A percentile compares a stretch with the other conserved stretches of the same genome.
Conservation (phyloP, 2,329 filamentous ascomycete species). For the Dendrostoma leiphaemia region DNA sequence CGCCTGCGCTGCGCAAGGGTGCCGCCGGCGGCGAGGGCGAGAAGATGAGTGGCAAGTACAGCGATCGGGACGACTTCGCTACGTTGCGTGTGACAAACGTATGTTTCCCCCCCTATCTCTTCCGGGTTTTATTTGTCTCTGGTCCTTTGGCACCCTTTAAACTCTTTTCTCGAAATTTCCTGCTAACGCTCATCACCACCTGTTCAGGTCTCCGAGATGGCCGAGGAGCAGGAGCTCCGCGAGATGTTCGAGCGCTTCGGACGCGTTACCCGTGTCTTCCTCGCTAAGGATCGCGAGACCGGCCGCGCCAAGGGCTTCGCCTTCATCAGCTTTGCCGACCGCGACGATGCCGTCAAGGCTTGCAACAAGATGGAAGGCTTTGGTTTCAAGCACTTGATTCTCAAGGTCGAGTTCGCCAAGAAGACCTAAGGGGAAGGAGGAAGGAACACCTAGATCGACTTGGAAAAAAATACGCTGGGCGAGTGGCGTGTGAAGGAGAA, state of each 20-base stretch:
- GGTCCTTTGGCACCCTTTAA: too few species aligned
- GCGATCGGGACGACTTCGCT: conserved; percentile 92
- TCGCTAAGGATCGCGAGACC: conserved; percentile 97
- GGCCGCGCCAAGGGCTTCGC: conserved; percentile 97
- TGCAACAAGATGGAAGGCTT: conserved; percentile 98
- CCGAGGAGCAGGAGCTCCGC: conserved; percentile 90
- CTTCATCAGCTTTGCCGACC: conserved; percentile 95
- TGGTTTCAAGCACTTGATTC: conserved; percentile 83
- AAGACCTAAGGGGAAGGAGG: conserved; percentile 47
- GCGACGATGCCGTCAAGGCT: conserved; percentile 84
- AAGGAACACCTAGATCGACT: neutral
- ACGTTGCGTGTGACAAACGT: conserved; percentile 98
- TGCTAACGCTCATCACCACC: too few species aligned
- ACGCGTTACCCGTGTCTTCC: conserved; percentile 93
- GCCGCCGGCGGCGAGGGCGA: conserved; percentile 63
- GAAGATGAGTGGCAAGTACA: conserved; percentile 85
- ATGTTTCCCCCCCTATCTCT: conserved; percentile 39
- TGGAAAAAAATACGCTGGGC: neutral
- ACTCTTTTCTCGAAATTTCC: too few species aligned
- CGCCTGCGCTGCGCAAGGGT: conserved; percentile 82
- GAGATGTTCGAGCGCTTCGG: conserved; percentile 98
- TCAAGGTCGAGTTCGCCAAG: conserved; percentile 87
- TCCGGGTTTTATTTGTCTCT: conserved; percentile 3
- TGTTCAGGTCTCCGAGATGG: conserved; percentile 85
- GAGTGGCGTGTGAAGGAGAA: neutral